These are phyloP conservation scores for Tulasnella calospora DNA, from an alignment of 768 basidiomycete species.

Conservation along the genomic window DNA sequence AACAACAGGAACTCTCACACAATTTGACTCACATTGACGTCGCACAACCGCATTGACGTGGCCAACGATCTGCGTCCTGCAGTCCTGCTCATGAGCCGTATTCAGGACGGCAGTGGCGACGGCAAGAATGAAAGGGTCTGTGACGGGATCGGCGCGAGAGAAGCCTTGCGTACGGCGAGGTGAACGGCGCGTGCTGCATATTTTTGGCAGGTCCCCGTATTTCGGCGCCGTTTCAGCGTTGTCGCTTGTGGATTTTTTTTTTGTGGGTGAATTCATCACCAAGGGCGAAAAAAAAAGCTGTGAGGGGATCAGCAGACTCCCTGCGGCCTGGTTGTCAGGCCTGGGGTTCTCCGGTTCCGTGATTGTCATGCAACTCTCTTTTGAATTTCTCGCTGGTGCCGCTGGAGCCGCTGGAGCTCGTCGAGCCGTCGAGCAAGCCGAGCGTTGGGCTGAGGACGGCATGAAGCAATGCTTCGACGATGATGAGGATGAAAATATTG, in stretches of 20 bases:
- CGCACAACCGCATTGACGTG: not conserved
- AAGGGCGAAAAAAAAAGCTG: not conserved
- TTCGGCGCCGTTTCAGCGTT: not conserved
- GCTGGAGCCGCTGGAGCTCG: not conserved
- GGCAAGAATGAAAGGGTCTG: not conserved
- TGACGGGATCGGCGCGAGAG: not conserved
- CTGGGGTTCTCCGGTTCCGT: not conserved
- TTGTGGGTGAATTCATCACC: not conserved
- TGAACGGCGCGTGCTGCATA: not conserved
- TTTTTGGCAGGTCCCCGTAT: not conserved
- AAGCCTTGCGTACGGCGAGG: not conserved
- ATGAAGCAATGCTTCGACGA: not conserved
- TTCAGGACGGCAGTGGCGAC: not conserved
- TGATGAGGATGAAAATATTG: not conserved
- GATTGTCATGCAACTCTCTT: not conserved
- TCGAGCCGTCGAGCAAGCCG: not conserved
- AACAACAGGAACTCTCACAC: not conserved
- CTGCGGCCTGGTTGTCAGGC: not conserved
- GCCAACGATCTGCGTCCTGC: not conserved
- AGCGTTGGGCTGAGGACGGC: not conserved
- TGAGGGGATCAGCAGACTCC: not conserved
- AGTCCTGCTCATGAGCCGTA: not conserved
- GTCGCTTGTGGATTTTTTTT: not conserved
- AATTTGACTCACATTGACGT: not conserved
- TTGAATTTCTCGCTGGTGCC: not conserved